Evolutionary conservation across 2,329 filamentous ascomycete genomes (phyloP).

Genomic region (Aspergillus fischeri): DNA sequence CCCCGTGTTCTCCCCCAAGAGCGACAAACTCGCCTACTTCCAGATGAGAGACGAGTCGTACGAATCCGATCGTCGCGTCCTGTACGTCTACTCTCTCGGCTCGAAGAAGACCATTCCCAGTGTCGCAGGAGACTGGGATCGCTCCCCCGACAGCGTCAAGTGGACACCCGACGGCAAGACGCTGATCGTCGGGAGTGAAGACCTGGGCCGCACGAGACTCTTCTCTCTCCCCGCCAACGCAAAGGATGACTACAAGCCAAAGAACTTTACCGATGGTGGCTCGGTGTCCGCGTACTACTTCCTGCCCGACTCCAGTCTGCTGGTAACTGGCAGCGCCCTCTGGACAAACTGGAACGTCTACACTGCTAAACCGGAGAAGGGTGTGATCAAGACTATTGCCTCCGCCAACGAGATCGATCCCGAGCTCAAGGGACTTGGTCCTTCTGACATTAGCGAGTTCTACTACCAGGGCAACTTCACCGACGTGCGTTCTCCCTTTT

Average conservation of each 20-base stretch:
- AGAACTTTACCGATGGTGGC: slow-evolving; percentile 35
- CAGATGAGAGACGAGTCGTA: slow-evolving; percentile 75
- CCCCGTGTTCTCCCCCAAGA: slow-evolving; percentile 72
- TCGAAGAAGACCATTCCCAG: slow-evolving; percentile 33
- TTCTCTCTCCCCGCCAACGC: slow-evolving; percentile 35
- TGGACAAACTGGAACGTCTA: slow-evolving; percentile 36
- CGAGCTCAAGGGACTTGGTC: slow-evolving; percentile 33
- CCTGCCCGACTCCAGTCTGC: slow-evolving; percentile 26
- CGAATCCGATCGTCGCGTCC: slow-evolving; percentile 66
- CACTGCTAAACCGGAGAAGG: slow-evolving; percentile 27
- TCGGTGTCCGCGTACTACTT: slow-evolving; percentile 26
- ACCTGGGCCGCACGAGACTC: slow-evolving; percentile 53
- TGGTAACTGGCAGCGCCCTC: slow-evolving; percentile 32
- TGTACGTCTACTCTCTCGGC: slow-evolving; percentile 40
- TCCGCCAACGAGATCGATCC: slow-evolving; percentile 38
- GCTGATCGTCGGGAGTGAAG: slow-evolving; percentile 71
- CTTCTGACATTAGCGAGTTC: slow-evolving; percentile 35
- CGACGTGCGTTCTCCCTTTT: slow-evolving; percentile 20
- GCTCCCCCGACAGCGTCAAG: slow-evolving; percentile 47
- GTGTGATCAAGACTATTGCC: slow-evolving; percentile 25
- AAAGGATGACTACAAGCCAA: slow-evolving; percentile 28
- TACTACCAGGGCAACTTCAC: slow-evolving; percentile 35
- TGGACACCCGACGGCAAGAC: slow-evolving; percentile 55
- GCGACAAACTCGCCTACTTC: slow-evolving; percentile 68
- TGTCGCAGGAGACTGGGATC: slow-evolving; percentile 46